Conservation (phyloP, 1,139 yeast species). For the Keqinozyma sinolaborantium region DNA sequence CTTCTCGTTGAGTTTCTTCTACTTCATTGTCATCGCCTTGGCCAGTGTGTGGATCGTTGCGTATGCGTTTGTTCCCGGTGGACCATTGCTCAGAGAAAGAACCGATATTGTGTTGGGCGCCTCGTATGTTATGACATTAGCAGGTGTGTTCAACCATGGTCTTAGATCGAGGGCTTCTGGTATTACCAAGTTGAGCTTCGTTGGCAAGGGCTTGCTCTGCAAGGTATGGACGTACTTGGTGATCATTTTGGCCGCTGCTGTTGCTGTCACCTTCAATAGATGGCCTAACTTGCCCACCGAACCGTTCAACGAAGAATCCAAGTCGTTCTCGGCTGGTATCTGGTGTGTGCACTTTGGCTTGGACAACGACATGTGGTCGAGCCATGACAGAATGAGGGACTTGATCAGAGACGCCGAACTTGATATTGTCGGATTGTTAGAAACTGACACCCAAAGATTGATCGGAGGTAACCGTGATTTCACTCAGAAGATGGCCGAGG, state of each 20-base stretch:
- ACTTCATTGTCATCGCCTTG: slow-evolving; percentile 55
- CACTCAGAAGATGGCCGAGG: slow-evolving; percentile 89
- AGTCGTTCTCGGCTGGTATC: slow-evolving; percentile 86
- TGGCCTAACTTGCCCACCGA: slow-evolving; percentile 54
- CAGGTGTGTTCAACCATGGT: slow-evolving; percentile 33
- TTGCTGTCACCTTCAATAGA: slow-evolving; percentile 51
- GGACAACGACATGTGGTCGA: slow-evolving; percentile 98
- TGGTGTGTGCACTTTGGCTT: slow-evolving; percentile 98
- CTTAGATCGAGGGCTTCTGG: slow-evolving; percentile 19
- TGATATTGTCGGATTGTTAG: slow-evolving; percentile 87
- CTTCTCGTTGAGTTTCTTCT: slow-evolving; percentile 56
- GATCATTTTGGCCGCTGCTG: slow-evolving; percentile 28
- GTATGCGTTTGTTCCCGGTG: slow-evolving; percentile 96
- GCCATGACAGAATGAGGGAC: slow-evolving; percentile 85
- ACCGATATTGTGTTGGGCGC: slow-evolving; percentile 65
- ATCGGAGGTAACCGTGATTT: slow-evolving; percentile 94
- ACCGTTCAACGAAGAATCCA: slow-evolving; percentile 77
- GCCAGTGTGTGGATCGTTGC: slow-evolving; percentile 98
- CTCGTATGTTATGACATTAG: slow-evolving; percentile 42
- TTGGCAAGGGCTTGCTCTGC: slow-evolving; percentile 17
- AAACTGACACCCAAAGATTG: slow-evolving; percentile 89
- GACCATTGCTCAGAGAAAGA: slow-evolving; percentile 82
- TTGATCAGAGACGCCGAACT: slow-evolving; percentile 80
- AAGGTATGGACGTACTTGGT: slow-evolving; percentile 23
- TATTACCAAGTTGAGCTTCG: slow-evolving; percentile 17